These are phyloP conservation scores for Plasmodium sp. DNA, from an alignment of 169 alveolate genomes.

Conservation along the genomic window DNA sequence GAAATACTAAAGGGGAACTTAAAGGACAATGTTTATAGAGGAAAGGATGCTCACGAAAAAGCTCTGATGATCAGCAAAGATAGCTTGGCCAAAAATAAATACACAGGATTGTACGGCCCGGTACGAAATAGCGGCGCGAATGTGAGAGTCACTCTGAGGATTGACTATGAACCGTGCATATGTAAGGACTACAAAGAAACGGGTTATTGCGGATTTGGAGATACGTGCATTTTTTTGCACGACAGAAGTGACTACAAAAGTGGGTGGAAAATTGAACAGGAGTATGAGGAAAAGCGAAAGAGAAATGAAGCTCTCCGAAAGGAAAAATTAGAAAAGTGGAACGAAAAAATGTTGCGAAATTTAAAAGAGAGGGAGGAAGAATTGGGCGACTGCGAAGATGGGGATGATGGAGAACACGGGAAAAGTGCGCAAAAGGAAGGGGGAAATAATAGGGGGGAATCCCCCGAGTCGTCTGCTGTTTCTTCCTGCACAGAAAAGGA, in stretches of 20 bases:
- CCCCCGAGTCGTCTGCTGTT: slow-evolving; percentile 1
- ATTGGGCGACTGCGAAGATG: slow-evolving; percentile 39
- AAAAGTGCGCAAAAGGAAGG: slow-evolving; percentile 9
- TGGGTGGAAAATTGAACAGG: slow-evolving; percentile 96
- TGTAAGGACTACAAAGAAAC: slow-evolving; percentile 98
- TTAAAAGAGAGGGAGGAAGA: slow-evolving; percentile 76
- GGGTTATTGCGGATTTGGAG: slow-evolving; percentile 98
- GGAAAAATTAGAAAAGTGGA: slow-evolving; percentile 82
- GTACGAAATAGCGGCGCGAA: slow-evolving; percentile 88
- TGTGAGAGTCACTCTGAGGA: slow-evolving; percentile 92
- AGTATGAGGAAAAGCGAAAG: slow-evolving; percentile 91
- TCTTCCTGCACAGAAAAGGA: slow-evolving; percentile 59
- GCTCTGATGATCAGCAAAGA: slow-evolving; percentile 85
- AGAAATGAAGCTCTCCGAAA: slow-evolving; percentile 84
- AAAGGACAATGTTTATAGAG: slow-evolving; percentile 88
- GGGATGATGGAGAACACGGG: slow-evolving; percentile 57
- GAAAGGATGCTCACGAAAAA: slow-evolving; percentile 88
- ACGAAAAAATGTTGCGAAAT: slow-evolving; percentile 77
- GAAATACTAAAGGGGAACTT: slow-evolving; percentile 85
- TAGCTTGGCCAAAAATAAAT: slow-evolving; percentile 86
- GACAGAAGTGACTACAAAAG: slow-evolving; percentile 97
- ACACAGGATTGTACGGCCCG: slow-evolving; percentile 93
- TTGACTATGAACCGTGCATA: slow-evolving; percentile 96
- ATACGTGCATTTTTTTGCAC: slow-evolving; percentile 97
- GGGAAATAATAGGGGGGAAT: slow-evolving; percentile 58